These are phyloP conservation scores for Apophysomyces trapeziformis DNA, from an alignment of 371 early-diverging fungal genomes.

Conservation along the genomic window DNA sequence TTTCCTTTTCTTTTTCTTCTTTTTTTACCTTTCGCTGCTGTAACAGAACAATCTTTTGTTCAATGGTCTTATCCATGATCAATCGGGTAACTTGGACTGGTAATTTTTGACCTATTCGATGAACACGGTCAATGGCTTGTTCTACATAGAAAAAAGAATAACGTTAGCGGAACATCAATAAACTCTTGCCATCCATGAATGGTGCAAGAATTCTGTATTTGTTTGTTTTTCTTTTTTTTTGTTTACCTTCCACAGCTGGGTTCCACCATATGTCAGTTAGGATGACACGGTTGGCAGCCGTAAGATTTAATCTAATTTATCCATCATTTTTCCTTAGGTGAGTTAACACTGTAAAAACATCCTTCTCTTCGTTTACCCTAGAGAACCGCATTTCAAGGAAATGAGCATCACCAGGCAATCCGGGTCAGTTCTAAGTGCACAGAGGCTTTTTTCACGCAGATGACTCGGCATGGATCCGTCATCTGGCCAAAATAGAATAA, in stretches of 20 bases:
- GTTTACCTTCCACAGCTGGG: slow-evolving; percentile 73
- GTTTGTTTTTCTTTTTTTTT: no score
- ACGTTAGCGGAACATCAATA: no score
- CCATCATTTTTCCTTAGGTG: neutral
- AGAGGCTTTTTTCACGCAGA: slow-evolving; percentile 53
- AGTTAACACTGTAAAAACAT: neutral
- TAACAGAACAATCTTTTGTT: slow-evolving; percentile 62
- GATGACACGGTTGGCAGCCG: slow-evolving; percentile 74
- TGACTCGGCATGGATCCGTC: slow-evolving; percentile 44
- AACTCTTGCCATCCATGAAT: no score
- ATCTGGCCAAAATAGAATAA: slow-evolving; percentile 51
- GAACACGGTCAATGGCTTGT: slow-evolving; percentile 90
- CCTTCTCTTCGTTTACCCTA: slow-evolving; percentile 52
- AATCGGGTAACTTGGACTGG: slow-evolving; percentile 65
- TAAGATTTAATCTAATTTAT: slow-evolving; percentile 72
- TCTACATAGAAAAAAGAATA: slow-evolving; percentile 28
- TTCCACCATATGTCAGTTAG: slow-evolving; percentile 89
- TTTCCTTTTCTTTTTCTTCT: neutral
- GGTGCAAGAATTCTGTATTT: no score
- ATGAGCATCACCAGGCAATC: slow-evolving; percentile 68
- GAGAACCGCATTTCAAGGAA: slow-evolving; percentile 68
- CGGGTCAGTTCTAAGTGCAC: slow-evolving; percentile 56
- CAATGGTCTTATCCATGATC: slow-evolving; percentile 61
- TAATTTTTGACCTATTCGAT: slow-evolving; percentile 80
- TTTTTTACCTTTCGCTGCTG: slow-evolving; percentile 53